Conservation (phyloP, 2,329 filamentous ascomycete species). For the Zymoseptoria brevis region DNA sequence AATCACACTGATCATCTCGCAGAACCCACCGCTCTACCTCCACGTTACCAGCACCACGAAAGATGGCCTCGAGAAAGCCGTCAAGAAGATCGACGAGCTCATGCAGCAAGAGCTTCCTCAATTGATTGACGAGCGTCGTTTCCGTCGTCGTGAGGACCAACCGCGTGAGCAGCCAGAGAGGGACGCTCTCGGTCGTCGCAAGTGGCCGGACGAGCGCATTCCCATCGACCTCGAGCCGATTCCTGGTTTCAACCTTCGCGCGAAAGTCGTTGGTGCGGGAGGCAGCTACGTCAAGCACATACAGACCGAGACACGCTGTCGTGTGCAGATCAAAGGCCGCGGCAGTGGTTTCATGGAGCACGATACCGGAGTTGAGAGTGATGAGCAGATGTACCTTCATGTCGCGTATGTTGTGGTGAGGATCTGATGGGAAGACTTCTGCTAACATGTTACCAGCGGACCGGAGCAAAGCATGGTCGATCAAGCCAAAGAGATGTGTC, state of each 20-base stretch:
- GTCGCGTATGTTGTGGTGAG: conserved; percentile 61
- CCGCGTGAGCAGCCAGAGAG: conserved; percentile 66
- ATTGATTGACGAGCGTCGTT: conserved; percentile 86
- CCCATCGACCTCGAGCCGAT: conserved; percentile 84
- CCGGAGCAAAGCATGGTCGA: conserved; percentile 82
- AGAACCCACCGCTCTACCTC: conserved; percentile 73
- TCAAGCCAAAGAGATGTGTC: conserved; percentile 78
- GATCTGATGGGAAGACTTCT: not conserved
- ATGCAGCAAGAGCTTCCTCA: conserved; percentile 96
- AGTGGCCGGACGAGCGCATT: conserved; percentile 98
- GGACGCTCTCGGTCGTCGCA: conserved; percentile 85
- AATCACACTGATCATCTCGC: not conserved
- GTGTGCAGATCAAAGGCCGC: conserved; percentile 95
- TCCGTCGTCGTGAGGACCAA: conserved; percentile 64
- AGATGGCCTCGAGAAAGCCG: conserved; percentile 80
- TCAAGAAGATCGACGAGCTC: conserved; percentile 82
- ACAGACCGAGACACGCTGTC: conserved; percentile 87
- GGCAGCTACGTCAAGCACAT: conserved; percentile 98
- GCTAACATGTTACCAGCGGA: conserved; percentile 48
- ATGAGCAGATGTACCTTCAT: conserved; percentile 94
- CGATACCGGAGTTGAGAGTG: conserved; percentile 79
- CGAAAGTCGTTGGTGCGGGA: conserved; percentile 89
- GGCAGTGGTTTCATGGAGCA: conserved; percentile 91
- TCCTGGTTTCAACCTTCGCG: conserved; percentile 89
- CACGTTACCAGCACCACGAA: conserved; percentile 92